These are phyloP conservation scores for Camelina hispida DNA, from an alignment of 345 rosid species.

Conservation along the genomic window DNA sequence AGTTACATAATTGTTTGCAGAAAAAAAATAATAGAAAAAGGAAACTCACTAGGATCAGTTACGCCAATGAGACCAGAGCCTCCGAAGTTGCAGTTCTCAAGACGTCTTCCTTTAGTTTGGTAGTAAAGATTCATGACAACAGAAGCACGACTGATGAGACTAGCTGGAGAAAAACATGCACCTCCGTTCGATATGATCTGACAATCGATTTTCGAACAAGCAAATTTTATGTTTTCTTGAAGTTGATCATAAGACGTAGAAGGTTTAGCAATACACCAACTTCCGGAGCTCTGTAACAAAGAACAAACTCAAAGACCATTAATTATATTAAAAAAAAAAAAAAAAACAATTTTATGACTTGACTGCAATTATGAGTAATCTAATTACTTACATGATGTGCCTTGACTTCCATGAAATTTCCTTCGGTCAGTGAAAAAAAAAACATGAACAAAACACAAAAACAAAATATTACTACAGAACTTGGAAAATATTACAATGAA, in stretches of 20 bases:
- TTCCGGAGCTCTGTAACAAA: neutral
- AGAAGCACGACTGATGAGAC: conserved; percentile 15
- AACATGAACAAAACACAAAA: neutral
- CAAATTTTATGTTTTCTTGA: conserved; percentile 17
- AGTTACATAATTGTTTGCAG: neutral
- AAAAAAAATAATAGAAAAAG: neutral
- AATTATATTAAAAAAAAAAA: too few species aligned
- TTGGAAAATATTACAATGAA: neutral
- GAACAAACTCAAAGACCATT: neutral
- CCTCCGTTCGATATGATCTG: conserved; percentile 16
- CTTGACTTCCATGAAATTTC: conserved; percentile 1
- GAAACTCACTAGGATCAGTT: conserved; percentile 35
- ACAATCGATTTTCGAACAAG: conserved; percentile 8
- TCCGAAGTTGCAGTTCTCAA: conserved; percentile 29
- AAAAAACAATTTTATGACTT: neutral
- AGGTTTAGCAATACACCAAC: conserved; percentile 34
- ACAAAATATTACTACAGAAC: neutral
- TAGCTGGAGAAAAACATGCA: conserved; percentile 17
- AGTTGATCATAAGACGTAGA: neutral
- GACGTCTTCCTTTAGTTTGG: conserved; percentile 28
- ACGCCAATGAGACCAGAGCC: conserved; percentile 32
- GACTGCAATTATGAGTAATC: neutral
- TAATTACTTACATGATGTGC: conserved; percentile 15
- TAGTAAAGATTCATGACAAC: conserved; percentile 39
- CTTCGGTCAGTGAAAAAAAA: conserved; percentile 6